These are phyloP conservation scores for Aleurites moluccanus DNA, from an alignment of 441 rosid genomes.

Conservation along the genomic window DNA sequence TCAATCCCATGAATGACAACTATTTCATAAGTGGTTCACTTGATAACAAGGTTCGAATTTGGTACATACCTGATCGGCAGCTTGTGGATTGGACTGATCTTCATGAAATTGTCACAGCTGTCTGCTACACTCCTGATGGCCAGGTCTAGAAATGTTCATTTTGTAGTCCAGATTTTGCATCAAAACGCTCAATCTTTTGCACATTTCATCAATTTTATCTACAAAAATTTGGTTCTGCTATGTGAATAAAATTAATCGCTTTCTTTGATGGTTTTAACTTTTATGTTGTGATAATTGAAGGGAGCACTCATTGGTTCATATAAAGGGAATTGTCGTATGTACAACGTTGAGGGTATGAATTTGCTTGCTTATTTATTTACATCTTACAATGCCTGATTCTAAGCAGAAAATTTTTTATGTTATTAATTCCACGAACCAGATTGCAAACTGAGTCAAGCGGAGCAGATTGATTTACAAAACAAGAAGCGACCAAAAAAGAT, in stretches of 20 bases:
- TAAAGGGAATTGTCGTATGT: constrained; percentile 72
- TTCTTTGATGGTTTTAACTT: not conserved
- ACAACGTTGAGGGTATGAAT: constrained; percentile 60
- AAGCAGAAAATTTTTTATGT: not conserved
- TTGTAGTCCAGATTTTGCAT: not conserved
- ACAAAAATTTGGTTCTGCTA: no score
- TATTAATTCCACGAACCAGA: constrained; percentile 47
- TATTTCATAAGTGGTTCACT: constrained; percentile 95
- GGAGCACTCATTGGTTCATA: constrained; percentile 82
- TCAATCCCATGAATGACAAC: constrained; percentile 81
- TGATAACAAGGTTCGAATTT: constrained; percentile 85
- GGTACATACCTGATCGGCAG: constrained; percentile 65
- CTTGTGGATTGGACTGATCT: constrained; percentile 91
- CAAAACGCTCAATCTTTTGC: not conserved
- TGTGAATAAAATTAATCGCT: not conserved
- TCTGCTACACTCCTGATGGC: constrained; percentile 90
- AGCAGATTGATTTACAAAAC: constrained; percentile 50
- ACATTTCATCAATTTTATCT: not conserved
- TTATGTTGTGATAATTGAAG: constrained; percentile 38
- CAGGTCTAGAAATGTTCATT: constrained; percentile 50
- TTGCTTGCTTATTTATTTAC: not conserved
- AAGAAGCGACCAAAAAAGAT: constrained; percentile 72
- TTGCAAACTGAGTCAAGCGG: constrained; percentile 54
- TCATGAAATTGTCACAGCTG: constrained; percentile 95
- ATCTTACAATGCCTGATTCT: not conserved